Base-by-base conservation (phyloP, 2,329 filamentous ascomycete genomes). In the Colletotrichum sp. region DNA sequence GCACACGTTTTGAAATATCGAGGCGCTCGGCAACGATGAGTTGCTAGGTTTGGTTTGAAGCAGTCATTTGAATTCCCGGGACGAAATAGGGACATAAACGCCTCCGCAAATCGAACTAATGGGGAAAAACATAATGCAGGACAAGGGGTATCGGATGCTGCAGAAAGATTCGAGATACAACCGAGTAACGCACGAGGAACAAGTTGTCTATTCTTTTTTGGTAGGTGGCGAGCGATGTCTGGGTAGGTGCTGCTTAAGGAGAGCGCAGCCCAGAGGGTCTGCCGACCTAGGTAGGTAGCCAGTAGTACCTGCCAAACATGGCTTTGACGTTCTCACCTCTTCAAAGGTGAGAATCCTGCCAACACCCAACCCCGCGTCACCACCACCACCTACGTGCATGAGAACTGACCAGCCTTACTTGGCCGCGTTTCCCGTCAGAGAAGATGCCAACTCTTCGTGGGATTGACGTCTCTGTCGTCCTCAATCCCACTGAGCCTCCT, bases 401-500 rank as follows among this genome's bases (percentile, higher is more conserved):
- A 9, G 9, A 16, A 27, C 12, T 27, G 22, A 62, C 25, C 12
- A 19, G 27, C 55, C 25, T 65, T 44, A 44, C 29, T 25, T 36
- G 27, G 64, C 64, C 64, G 16, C 39, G 12, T 49, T 32, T 9
- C 9, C 9, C 39, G 44, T 52, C 34, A 16, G 36, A 11, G 72
- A 80, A 65, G 13, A 91, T 91, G 89, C 89, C 89, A 19, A 86
- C 80, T 73, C 86, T 90, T 69, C 86, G 87, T 29, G 89, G 88
- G 12, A 83, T 91, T 68, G 85, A 89, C 32, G 75, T 91, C 29
- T 87, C 85, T 4, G 80, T 91, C 52, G 79, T 85, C 22, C 80
- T 85, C 3, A 83, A 85, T 57, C 80, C 83, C 19, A 81, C 83
- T 4, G 79, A 82, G 12, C 80, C 84, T 61, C 81, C 80, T 25